A percentile compares a stretch with the other conserved stretches of the same genome.
Evolutionary conservation across 345 rosid genomes (phyloP).

Genomic region (Salix arbutifolia): DNA sequence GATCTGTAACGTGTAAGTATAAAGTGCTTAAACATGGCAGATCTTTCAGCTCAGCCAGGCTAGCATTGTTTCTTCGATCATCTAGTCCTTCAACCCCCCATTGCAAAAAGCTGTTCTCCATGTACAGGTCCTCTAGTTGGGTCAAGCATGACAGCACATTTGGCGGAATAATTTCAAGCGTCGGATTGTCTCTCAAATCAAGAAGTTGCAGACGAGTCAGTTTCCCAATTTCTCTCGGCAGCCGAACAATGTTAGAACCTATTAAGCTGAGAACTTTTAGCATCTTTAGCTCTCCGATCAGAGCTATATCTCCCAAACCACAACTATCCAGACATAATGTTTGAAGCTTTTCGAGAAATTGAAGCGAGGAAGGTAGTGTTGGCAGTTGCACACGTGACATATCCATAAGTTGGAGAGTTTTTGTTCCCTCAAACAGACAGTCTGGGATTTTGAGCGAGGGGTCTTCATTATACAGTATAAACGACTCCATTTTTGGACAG

Average conservation of each 20-base stretch:
- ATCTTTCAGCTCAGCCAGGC: conserved; percentile 9
- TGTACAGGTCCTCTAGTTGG: conserved; percentile 16
- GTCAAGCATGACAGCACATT: conserved; percentile 8
- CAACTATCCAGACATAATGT: conserved; percentile 15
- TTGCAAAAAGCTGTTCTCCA: not conserved
- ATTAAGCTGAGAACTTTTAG: conserved; percentile 18
- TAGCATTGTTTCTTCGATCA: not conserved
- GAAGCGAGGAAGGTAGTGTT: conserved; percentile 7
- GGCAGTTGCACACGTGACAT: not conserved
- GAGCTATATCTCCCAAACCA: not conserved
- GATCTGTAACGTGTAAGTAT: conserved; percentile 12
- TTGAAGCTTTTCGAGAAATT: conserved; percentile 4
- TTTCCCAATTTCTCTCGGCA: conserved; percentile 1
- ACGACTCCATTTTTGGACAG: conserved; percentile 14
- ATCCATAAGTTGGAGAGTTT: conserved; percentile 10
- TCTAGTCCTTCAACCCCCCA: conserved; percentile 10
- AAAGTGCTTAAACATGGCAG: not conserved
- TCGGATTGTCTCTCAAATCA: conserved; percentile 12
- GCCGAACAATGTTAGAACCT: not conserved
- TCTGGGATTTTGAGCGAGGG: not conserved
- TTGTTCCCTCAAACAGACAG: not conserved
- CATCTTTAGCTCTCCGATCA: conserved; percentile 7
- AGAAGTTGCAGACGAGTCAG: conserved; percentile 10
- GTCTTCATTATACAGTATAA: not conserved
- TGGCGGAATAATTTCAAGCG: conserved; percentile 5